Evolutionary conservation across 106 monocot genomes (phyloP).

Genomic region (Gastrodia elata): DNA sequence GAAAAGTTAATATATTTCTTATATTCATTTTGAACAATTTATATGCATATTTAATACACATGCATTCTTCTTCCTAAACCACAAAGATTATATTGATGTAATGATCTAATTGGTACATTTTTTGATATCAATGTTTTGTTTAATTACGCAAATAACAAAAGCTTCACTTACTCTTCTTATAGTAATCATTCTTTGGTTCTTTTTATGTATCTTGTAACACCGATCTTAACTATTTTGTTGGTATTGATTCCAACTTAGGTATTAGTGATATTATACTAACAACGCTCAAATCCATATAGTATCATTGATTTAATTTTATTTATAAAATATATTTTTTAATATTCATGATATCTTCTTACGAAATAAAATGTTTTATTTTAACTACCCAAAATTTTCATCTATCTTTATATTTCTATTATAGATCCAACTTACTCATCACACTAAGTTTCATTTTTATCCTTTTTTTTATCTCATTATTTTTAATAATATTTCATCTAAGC

Average conservation of each 20-base stretch:
- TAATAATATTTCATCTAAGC: too few relatives aligned
- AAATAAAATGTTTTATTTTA: neutral
- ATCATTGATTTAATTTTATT: neutral
- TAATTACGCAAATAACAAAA: neutral
- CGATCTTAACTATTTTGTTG: neutral
- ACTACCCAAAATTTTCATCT: neutral
- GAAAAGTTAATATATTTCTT: neutral
- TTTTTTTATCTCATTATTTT: too few relatives aligned
- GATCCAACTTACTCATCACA: neutral
- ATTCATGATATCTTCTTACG: neutral
- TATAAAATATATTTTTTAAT: neutral
- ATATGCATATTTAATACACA: neutral
- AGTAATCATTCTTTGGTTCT: neutral
- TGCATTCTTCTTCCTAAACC: neutral
- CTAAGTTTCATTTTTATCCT: neutral
- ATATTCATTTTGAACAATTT: neutral
- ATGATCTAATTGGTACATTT: neutral
- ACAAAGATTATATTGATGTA: neutral
- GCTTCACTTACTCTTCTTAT: neutral
- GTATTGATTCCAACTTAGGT: neutral
- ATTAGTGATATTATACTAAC: neutral
- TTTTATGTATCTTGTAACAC: neutral
- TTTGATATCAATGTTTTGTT: neutral
- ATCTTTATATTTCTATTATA: neutral
- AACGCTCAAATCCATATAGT: neutral